phyloP scores from a whole-genome alignment of 352 stramenopile species.

The Plasmopara muralis region DNA sequence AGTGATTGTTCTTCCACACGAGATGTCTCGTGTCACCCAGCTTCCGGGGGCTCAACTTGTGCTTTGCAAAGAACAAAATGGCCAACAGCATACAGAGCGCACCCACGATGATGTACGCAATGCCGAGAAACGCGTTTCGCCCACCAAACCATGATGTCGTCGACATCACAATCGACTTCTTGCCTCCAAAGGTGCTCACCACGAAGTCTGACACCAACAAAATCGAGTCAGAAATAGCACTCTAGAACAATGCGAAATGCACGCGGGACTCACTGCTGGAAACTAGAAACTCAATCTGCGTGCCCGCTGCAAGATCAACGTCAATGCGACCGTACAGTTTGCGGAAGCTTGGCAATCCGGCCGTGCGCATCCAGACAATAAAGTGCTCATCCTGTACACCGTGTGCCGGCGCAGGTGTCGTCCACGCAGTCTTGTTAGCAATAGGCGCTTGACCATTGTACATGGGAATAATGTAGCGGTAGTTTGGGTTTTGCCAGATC shows the following conservation, averaged over 20 bases:
- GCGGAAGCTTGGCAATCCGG: slow-evolving; percentile 96
- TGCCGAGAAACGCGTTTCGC: slow-evolving; percentile 94
- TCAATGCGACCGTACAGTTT: slow-evolving; percentile 99
- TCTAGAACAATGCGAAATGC: neutral
- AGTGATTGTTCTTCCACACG: slow-evolving; percentile 95
- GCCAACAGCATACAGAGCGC: slow-evolving; percentile 90
- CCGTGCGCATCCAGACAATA: slow-evolving; percentile 99
- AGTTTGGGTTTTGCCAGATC: slow-evolving; percentile 78
- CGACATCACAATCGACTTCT: slow-evolving; percentile 95
- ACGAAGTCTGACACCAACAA: slow-evolving; percentile 85
- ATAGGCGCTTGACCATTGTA: slow-evolving; percentile 42
- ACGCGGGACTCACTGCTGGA: slow-evolving; percentile 73
- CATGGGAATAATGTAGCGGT: slow-evolving; percentile 78
- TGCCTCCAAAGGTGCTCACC: slow-evolving; percentile 92
- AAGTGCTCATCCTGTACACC: slow-evolving; percentile 99
- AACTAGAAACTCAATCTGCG: slow-evolving; percentile 88
- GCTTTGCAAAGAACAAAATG: slow-evolving; percentile 94
- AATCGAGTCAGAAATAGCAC: neutral
- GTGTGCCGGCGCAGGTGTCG: slow-evolving; percentile 42
- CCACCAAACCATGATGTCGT: slow-evolving; percentile 95
- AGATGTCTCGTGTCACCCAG: slow-evolving; percentile 93
- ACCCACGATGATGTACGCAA: slow-evolving; percentile 95
- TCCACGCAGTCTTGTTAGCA: slow-evolving; percentile 80
- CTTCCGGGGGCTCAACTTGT: slow-evolving; percentile 92
- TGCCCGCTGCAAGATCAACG: slow-evolving; percentile 82